Conservation (phyloP, 768 basidiomycete genomes). For the Mycena galopus region DNA sequence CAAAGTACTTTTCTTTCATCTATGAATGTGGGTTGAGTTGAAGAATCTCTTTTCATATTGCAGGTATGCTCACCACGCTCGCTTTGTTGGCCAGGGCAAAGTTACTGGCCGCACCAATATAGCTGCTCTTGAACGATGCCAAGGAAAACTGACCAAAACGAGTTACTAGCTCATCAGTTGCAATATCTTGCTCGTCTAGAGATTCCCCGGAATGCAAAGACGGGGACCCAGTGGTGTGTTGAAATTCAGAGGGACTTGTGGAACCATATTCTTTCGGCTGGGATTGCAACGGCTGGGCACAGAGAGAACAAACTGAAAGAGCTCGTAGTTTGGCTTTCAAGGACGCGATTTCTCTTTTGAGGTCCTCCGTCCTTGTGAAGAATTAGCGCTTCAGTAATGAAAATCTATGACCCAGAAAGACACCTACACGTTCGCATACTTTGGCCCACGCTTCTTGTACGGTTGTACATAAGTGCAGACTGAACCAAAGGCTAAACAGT, state of each 20-base stretch:
- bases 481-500: too few species aligned
- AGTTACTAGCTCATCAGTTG: not conserved
- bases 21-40: too few species aligned
- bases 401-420: too few species aligned
- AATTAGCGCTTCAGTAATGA: too few species aligned
- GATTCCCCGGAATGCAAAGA: not conserved
- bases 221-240: not conserved
- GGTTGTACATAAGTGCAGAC: too few species aligned
- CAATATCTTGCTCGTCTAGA: not conserved
- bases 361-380: too few species aligned
- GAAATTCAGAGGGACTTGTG: not conserved
- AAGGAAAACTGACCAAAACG: not conserved
- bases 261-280: constrained; percentile 52
- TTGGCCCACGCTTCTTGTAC: too few species aligned
- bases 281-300: constrained; percentile 7
- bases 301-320: constrained; percentile 7
- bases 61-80: constrained; percentile 54
- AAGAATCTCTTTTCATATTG: constrained; percentile 46
- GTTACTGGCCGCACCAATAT: constrained; percentile 58
- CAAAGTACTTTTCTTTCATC: too few species aligned
- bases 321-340: constrained; percentile 1
- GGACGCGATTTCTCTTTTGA: too few species aligned
- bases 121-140: constrained; percentile 23
- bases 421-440: too few species aligned
- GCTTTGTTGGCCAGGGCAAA: too few species aligned